Evolutionary conservation across 305 asterid species (phyloP).

Genomic region (Euphrasia arctica): DNA sequence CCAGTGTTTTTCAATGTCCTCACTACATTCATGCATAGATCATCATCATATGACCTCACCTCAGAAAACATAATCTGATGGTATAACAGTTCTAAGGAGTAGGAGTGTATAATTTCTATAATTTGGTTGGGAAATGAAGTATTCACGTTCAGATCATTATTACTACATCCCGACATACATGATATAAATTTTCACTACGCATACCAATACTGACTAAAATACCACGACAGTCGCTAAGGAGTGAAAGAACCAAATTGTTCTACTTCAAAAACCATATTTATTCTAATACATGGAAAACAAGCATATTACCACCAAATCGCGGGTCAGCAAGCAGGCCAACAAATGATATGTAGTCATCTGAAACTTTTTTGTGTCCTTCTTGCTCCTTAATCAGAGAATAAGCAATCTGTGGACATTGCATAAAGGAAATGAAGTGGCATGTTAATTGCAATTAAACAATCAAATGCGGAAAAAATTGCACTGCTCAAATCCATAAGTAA

Average conservation of each 20-base stretch:
- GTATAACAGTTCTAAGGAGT: slow-evolving; percentile 1
- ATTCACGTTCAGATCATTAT: slow-evolving; percentile 8
- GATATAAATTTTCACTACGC: slow-evolving; percentile 18
- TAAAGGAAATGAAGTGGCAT: slow-evolving; percentile 15
- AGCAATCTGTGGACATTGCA: slow-evolving; percentile 60
- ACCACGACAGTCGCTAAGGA: slow-evolving; percentile 8
- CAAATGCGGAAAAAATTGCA: slow-evolving; percentile 14
- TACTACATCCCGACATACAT: slow-evolving; percentile 21
- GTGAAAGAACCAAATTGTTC: slow-evolving; percentile 1
- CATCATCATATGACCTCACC: slow-evolving; percentile 3
- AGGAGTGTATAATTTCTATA: slow-evolving; percentile 9
- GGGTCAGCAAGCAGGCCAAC: slow-evolving; percentile 96
- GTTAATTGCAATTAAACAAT: slow-evolving; percentile 9
- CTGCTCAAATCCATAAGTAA: slow-evolving; percentile 20
- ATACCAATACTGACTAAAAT: slow-evolving; percentile 9
- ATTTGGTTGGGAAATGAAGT: slow-evolving; percentile 18
- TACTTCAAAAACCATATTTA: slow-evolving; percentile 8
- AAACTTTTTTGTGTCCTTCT: slow-evolving; percentile 65
- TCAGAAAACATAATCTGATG: background rate
- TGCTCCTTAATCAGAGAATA: slow-evolving; percentile 91
- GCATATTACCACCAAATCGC: slow-evolving; percentile 67
- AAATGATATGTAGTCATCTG: slow-evolving; percentile 88
- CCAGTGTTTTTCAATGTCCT: slow-evolving; percentile 2
- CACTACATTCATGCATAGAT: background rate
- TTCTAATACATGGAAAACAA: slow-evolving; percentile 19